Evolutionary conservation across 2,329 filamentous ascomycete genomes (phyloP).

Genomic region (Scedosporium apiospermum): DNA sequence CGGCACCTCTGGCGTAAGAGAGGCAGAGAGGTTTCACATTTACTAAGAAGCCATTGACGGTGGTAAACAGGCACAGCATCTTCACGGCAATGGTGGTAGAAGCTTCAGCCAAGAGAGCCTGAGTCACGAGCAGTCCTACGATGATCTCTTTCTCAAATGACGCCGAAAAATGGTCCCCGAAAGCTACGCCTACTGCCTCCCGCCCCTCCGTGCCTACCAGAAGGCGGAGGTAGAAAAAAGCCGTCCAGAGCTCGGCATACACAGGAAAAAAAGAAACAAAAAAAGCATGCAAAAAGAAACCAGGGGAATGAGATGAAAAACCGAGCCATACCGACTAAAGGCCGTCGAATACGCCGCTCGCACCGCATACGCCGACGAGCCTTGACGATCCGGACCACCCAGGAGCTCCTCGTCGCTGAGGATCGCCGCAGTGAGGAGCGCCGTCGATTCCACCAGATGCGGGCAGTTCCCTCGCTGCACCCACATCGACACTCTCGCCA

Average conservation of each 20-base stretch:
- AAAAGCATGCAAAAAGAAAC: neutral
- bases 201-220: neutral
- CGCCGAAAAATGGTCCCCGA: neutral
- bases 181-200: neutral
- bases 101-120: neutral
- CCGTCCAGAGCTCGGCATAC: neutral
- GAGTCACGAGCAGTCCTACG: neutral
- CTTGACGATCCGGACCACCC: constrained; percentile 15
- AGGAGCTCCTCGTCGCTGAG: constrained; percentile 47
- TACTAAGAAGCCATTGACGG: neutral
- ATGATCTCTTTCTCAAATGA: neutral
- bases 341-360: constrained; percentile 64
- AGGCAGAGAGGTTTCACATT: neutral
- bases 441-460: constrained; percentile 71
- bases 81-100: neutral
- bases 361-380: constrained; percentile 48
- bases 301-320: constrained; percentile 4
- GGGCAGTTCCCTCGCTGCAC: constrained; percentile 66
- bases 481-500: constrained; percentile 56
- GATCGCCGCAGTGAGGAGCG: constrained; percentile 59
- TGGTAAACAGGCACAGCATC: constrained; percentile 5
- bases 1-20: no score
- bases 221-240: neutral
- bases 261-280: constrained; percentile 3
- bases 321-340: constrained; percentile 53